Base-by-base conservation (phyloP, 306 rosid genomes). In the Casuarina glauca region DNA sequence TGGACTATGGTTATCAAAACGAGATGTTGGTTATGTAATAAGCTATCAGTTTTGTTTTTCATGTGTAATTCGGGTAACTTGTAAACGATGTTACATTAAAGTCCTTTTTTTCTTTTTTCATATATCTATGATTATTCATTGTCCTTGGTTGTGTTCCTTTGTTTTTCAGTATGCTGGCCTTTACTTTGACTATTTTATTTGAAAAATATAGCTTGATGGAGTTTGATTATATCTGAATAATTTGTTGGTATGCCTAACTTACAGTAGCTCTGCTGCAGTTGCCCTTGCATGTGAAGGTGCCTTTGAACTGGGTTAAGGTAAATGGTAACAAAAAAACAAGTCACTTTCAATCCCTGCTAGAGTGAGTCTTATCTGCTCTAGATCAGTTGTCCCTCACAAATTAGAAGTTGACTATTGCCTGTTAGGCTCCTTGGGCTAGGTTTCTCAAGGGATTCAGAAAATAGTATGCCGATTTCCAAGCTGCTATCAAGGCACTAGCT, bases 401-500 rank as follows among this genome's bases (percentile, higher is more conserved):
- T 68, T 97, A 94, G 82, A 88, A 89, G 90, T 97, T 92, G 77
- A 82, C 58, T 52, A 38, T 88, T 74, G 86, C 86, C 73, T 89
- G 93, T 77, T 91, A 84, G 66, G 90, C 90, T 76, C 93, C 98
- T 63, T 92, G 98, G 97, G 83, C 87, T 85, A 85, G 88, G 86
- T 92, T 92, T 85, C 89, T 95, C 35, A 87, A 63, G 77, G 90
- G 80, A 50, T 95, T 91, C 53, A 75, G 96, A 76, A 85, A 84
- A 74, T 82, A 86, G 74, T 95, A 86, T 91, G 78, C 91, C 0
- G 96, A 92, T 72, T 95, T 92, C 76, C 97, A 88, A 83, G 87
- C 93, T 79, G 87, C 90, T 80, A 88, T 92, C 86, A 96, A 88
- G 88, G 98, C 97, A 58, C 81, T 95, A 15, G 97, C 97, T 74